These are phyloP conservation scores for Penicillium freii DNA, from an alignment of 2,329 filamentous ascomycete genomes.

Conservation along the genomic window DNA sequence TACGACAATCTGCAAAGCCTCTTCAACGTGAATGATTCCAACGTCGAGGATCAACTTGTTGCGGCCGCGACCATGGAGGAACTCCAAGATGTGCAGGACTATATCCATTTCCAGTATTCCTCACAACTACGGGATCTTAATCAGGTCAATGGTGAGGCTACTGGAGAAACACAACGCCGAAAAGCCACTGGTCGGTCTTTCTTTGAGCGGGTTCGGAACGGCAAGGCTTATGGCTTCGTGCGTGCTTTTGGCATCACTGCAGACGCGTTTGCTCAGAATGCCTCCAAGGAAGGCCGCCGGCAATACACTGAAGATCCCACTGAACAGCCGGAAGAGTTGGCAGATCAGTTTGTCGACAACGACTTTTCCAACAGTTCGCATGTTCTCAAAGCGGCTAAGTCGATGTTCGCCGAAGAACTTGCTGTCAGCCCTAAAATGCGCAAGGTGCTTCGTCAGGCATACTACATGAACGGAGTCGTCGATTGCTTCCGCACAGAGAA, in stretches of 20 bases:
- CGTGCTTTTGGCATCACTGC: slow-evolving; percentile 86
- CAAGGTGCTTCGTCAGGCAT: slow-evolving; percentile 77
- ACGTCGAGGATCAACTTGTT: slow-evolving; percentile 79
- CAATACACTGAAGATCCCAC: slow-evolving; percentile 81
- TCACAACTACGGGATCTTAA: slow-evolving; percentile 78
- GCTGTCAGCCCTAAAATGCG: slow-evolving; percentile 84
- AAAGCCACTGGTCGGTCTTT: slow-evolving; percentile 78
- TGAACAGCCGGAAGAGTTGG: slow-evolving; percentile 78
- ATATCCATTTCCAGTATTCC: slow-evolving; percentile 90
- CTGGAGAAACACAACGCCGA: slow-evolving; percentile 68
- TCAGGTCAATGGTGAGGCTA: slow-evolving; percentile 57
- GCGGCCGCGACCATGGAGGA: slow-evolving; percentile 87
- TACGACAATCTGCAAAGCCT: slow-evolving; percentile 72
- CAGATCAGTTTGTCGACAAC: slow-evolving; percentile 70
- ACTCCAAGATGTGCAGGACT: slow-evolving; percentile 93
- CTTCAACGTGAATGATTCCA: slow-evolving; percentile 64
- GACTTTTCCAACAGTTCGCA: slow-evolving; percentile 73
- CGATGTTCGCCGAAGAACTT: slow-evolving; percentile 89
- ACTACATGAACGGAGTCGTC: slow-evolving; percentile 78
- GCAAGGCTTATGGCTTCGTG: slow-evolving; percentile 77
- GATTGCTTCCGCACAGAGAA: slow-evolving; percentile 92
- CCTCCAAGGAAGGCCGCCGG: slow-evolving; percentile 72
- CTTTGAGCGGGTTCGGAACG: slow-evolving; percentile 79
- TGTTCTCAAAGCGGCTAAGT: slow-evolving; percentile 74
- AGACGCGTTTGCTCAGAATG: slow-evolving; percentile 84